Evolutionary conservation across 805 yeast species (phyloP).

Genomic region (Sungouiella blattae): DNA sequence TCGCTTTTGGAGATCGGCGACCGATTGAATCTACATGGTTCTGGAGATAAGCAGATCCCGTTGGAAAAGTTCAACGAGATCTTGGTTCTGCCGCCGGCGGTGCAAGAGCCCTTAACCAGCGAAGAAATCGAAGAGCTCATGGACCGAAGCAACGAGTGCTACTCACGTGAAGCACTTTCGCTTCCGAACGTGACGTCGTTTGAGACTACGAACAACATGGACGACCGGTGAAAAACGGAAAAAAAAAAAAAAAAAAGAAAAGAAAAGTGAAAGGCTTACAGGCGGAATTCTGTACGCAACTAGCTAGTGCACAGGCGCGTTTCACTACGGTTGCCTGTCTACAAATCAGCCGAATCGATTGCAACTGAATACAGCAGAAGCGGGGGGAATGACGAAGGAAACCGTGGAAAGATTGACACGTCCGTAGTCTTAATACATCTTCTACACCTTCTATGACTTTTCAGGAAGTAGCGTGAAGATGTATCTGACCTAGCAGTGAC

Average conservation of each 20-base stretch:
- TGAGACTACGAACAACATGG: slow-evolving; percentile 34
- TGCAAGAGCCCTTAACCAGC: slow-evolving; percentile 18
- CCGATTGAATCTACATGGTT: slow-evolving; percentile 12
- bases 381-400: neutral
- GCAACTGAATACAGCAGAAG: neutral
- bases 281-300: too few relatives aligned
- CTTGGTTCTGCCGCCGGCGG: neutral
- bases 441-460: too few relatives aligned
- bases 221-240: slow-evolving; percentile 1
- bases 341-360: too few relatives aligned
- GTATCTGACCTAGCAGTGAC: too few relatives aligned
- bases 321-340: too few relatives aligned
- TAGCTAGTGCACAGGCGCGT: too few relatives aligned
- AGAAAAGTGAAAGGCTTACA: neutral
- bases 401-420: too few relatives aligned
- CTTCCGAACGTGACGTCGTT: slow-evolving; percentile 31
- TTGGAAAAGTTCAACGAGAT: neutral
- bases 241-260: neutral
- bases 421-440: too few relatives aligned
- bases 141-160: slow-evolving; percentile 47
- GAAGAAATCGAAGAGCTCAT: slow-evolving; percentile 48
- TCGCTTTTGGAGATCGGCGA: slow-evolving; percentile 4
- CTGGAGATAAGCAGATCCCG: neutral
- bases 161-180: slow-evolving; percentile 22
- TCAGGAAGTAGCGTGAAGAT: too few relatives aligned